Percentiles rank a stretch among this genome's conserved stretches.
phyloP scores from a whole-genome alignment of 306 rosid species.

The Crataegus laevigata region DNA sequence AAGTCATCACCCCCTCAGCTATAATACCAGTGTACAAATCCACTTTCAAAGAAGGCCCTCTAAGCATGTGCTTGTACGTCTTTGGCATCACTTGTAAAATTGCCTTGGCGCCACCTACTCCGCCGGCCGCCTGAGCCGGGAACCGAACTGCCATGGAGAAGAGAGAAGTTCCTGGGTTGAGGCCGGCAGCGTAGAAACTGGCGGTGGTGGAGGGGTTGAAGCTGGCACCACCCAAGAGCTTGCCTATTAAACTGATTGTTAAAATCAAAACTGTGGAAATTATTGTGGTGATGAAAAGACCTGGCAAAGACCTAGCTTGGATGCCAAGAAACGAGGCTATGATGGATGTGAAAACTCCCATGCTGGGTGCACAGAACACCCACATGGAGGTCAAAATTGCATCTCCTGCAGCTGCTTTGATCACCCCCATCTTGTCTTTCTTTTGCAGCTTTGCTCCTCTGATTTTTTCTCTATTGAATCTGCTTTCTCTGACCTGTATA shows the following conservation, averaged over 20 bases:
- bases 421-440: slow-evolving; percentile 19
- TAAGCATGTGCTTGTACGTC: slow-evolving; percentile 26
- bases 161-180: slow-evolving; percentile 17
- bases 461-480: neutral
- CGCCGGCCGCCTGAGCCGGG: slow-evolving; percentile 48
- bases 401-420: slow-evolving; percentile 35
- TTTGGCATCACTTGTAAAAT: slow-evolving; percentile 27
- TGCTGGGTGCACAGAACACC: slow-evolving; percentile 32
- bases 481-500: neutral
- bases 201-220: slow-evolving; percentile 40
- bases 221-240: slow-evolving; percentile 41
- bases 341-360: slow-evolving; percentile 24
- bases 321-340: slow-evolving; percentile 25
- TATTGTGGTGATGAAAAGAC: slow-evolving; percentile 36
- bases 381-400: slow-evolving; percentile 42
- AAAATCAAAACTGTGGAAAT: slow-evolving; percentile 15
- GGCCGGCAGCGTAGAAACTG: slow-evolving; percentile 32
- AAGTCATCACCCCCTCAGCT: slow-evolving; percentile 43
- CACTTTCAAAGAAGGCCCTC: slow-evolving; percentile 56
- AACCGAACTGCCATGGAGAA: slow-evolving; percentile 31
- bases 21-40: slow-evolving; percentile 47
- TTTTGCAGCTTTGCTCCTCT: neutral
- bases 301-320: slow-evolving; percentile 19
- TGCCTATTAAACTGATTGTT: slow-evolving; percentile 20
- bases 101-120: slow-evolving; percentile 33